These are phyloP conservation scores for Xanthoparmelia taractica DNA, from an alignment of 495 filamentous ascomycete species.

Conservation along the genomic window DNA sequence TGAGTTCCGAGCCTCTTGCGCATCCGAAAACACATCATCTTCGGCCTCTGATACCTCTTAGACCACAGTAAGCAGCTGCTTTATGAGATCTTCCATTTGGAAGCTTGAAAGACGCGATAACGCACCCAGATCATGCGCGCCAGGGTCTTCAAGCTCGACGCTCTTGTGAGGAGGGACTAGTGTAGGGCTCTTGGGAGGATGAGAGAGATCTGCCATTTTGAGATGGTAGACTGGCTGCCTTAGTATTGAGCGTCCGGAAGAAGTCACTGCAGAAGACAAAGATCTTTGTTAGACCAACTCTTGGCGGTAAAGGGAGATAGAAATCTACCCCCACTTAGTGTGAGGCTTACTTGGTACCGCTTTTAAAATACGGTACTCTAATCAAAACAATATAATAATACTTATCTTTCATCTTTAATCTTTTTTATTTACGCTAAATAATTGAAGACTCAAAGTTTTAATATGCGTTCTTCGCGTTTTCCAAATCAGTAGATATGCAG, in stretches of 20 bases:
- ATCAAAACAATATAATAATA: too few species aligned
- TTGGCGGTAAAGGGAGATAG: too few species aligned
- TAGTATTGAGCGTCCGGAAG: neutral
- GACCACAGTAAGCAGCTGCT: neutral
- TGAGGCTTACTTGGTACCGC: too few species aligned
- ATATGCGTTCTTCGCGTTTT: too few species aligned
- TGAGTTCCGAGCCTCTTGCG: slow-evolving; percentile 55
- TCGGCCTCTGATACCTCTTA: slow-evolving; percentile 60
- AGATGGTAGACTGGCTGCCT: neutral
- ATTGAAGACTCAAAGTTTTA: too few species aligned
- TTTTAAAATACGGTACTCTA: too few species aligned
- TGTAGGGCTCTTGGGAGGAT: slow-evolving; percentile 19
- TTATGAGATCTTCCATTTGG: neutral
- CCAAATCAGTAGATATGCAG: too few species aligned
- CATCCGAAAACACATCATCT: slow-evolving; percentile 87
- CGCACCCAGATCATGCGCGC: slow-evolving; percentile 76
- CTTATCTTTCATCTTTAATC: too few species aligned
- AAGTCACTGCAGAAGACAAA: neutral
- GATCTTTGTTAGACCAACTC: too few species aligned
- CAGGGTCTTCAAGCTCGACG: slow-evolving; percentile 62
- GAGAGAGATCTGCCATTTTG: slow-evolving; percentile 9
- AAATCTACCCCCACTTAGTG: too few species aligned
- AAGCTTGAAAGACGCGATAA: slow-evolving; percentile 1
- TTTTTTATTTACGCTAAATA: too few species aligned
- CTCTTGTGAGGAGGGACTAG: slow-evolving; percentile 61